Evolutionary conservation across 306 rosid species (phyloP), one percentile per base, ranked within the genome.

Genomic region (Corylus avellana): DNA sequence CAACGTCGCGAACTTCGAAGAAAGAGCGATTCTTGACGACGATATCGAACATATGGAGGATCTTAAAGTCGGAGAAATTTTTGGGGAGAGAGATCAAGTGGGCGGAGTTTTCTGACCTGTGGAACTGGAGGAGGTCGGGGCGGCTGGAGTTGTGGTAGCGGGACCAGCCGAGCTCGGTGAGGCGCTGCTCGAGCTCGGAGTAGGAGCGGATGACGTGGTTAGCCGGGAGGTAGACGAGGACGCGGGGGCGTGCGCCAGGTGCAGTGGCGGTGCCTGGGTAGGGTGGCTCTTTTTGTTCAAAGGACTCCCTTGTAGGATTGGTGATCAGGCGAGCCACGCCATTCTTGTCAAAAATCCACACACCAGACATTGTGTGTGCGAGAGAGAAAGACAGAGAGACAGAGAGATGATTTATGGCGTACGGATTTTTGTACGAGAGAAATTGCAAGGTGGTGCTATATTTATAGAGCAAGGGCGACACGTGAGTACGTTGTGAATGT

Each of bases 341-440:
- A n/a, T 87, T 92, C 85, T 90, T 92, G 90, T 89, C 94, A 68
- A 94, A 94, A 7, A 94, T 87, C 98, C 97, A 94, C 27, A 94
- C 98, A 5, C 98, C 98, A 14, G 98, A 94, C 98, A 94, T 93
- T n/a, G 50, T 37, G 51, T 37, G 27, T 0, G 72, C 0, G 27
- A 6, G 12, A 13, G 18, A 2, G 25, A 13, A 46, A 1, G 8
- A 7, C 8, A 32, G 55, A 47, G 37, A 50, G 4, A 18, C 32
- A 69, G 59, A 73, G 3, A 44, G 32, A 4, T 62, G 17, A 37
- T 17, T 29, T 29, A 20, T 29, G 16, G 69, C 35, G 69, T 62
- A 62, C 69, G 69, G 16, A 8, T 20, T 3, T 39, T 39, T 39
- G 72, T 42, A 67, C 51, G 32, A 39, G 46, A 64, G 13, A 49